These are phyloP conservation scores for Metschnikowia matae DNA, from an alignment of 805 yeast species.

Conservation along the genomic window DNA sequence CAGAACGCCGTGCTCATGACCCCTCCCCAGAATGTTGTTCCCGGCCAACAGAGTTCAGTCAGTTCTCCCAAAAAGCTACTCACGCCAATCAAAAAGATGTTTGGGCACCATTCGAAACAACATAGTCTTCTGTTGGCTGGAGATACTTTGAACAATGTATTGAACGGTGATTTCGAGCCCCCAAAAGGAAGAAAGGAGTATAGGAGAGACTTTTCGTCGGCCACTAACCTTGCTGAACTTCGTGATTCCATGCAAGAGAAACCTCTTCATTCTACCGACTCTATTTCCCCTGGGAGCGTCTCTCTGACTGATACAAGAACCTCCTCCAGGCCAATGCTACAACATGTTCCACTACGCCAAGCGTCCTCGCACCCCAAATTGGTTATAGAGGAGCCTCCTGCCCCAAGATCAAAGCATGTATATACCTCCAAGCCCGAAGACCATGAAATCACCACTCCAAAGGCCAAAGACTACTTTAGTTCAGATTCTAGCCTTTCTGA, in stretches of 20 bases:
- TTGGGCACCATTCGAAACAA: slow-evolving; percentile 18
- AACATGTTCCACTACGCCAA: neutral
- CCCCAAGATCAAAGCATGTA: neutral
- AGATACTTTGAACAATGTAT: slow-evolving; percentile 12
- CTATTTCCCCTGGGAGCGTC: neutral
- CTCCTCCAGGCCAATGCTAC: neutral
- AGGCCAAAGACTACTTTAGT: neutral
- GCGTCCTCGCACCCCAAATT: neutral
- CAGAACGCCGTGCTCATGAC: slow-evolving; percentile 1
- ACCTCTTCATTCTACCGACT: neutral
- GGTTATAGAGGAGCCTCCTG: neutral
- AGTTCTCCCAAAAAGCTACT: slow-evolving; percentile 36
- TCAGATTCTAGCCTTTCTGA: neutral
- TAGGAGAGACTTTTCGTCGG: neutral
- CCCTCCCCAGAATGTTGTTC: slow-evolving; percentile 12
- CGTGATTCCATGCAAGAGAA: neutral
- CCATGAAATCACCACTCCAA: neutral
- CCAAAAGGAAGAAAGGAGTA: slow-evolving; percentile 7
- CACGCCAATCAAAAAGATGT: slow-evolving; percentile 35
- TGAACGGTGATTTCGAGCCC: slow-evolving; percentile 13
- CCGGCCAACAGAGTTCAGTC: slow-evolving; percentile 7
- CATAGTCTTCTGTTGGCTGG: slow-evolving; percentile 5
- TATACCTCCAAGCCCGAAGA: neutral
- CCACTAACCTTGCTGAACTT: slow-evolving; percentile 1
- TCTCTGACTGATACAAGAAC: neutral